These are phyloP conservation scores for Quercus gilva DNA, from an alignment of 306 rosid genomes.

Conservation along the genomic window DNA sequence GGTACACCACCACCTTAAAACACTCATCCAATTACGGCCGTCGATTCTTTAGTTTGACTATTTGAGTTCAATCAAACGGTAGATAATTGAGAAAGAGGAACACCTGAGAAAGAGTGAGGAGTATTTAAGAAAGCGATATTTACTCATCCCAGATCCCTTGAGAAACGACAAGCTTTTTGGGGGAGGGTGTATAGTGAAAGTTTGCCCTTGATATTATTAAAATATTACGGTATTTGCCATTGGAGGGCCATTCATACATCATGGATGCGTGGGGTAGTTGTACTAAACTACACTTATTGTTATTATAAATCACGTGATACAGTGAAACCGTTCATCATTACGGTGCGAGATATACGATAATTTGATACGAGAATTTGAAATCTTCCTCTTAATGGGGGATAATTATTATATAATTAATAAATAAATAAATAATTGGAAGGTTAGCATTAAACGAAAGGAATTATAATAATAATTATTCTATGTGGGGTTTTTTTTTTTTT, in stretches of 20 bases:
- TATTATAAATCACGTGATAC: conserved; percentile 51
- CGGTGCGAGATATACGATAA: conserved; percentile 11
- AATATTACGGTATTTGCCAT: conserved; percentile 62
- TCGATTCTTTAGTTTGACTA: not conserved
- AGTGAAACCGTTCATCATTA: conserved; percentile 35
- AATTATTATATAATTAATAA: not conserved
- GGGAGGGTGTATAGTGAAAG: not conserved
- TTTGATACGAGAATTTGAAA: no score
- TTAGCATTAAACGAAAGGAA: not conserved
- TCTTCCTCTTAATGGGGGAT: not conserved
- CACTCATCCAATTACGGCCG: fast-evolving
- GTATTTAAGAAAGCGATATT: conserved; percentile 38
- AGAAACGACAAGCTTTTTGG: conserved; percentile 60
- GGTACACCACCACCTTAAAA: not conserved
- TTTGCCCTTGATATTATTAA: conserved; percentile 9
- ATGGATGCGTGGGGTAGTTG: conserved; percentile 35
- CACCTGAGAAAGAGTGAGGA: conserved; percentile 22
- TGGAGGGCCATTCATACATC: conserved; percentile 2
- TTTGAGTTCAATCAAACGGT: not conserved
- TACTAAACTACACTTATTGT: not conserved
- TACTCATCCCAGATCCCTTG: conserved; percentile 45
- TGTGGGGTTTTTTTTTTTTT: not conserved
- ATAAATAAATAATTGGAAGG: not conserved
- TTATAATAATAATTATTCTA: not conserved
- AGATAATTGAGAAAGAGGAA: not conserved